Conservation (phyloP, 306 rosid genomes). For the Elaeagnus macrophylla region DNA sequence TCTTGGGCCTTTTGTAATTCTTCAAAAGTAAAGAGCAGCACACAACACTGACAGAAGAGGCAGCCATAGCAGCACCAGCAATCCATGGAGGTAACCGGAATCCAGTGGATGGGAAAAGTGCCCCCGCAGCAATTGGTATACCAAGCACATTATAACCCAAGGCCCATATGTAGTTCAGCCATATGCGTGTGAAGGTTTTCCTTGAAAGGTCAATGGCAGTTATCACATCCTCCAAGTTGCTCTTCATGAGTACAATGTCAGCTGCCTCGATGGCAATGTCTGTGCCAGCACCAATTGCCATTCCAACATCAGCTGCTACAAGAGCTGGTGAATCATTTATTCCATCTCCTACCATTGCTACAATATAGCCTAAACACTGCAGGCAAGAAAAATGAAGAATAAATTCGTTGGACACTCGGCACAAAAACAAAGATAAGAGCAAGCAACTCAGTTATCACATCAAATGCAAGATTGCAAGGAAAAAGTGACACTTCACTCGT, state of each 20-base stretch:
- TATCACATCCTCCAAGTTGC: constrained; percentile 63
- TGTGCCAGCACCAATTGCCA: constrained; percentile 73
- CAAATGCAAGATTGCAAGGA: too few species aligned
- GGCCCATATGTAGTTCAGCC: constrained; percentile 58
- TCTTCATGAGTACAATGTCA: constrained; percentile 62
- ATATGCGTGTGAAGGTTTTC: constrained; percentile 46
- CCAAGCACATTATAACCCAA: constrained; percentile 51
- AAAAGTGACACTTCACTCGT: too few species aligned
- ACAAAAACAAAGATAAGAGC: neutral
- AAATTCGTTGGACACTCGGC: neutral
- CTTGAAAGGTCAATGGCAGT: constrained; percentile 58
- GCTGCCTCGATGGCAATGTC: constrained; percentile 81
- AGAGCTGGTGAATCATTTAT: constrained; percentile 75
- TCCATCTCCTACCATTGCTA: constrained; percentile 78
- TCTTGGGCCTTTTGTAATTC: constrained; percentile 45
- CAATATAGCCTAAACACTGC: constrained; percentile 36
- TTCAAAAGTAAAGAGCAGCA: constrained; percentile 52
- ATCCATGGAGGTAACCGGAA: constrained; percentile 63
- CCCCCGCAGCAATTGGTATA: constrained; percentile 64
- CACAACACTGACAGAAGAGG: constrained; percentile 64
- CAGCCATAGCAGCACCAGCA: constrained; percentile 82
- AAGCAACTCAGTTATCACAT: too few species aligned
- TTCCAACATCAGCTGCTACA: constrained; percentile 63
- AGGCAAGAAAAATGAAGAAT: neutral
- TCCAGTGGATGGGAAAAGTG: constrained; percentile 45